Percentiles rank a stretch among this genome's conserved stretches.
Conservation (phyloP, 1,139 yeast genomes). For the Debaryomyces nepalensis region DNA sequence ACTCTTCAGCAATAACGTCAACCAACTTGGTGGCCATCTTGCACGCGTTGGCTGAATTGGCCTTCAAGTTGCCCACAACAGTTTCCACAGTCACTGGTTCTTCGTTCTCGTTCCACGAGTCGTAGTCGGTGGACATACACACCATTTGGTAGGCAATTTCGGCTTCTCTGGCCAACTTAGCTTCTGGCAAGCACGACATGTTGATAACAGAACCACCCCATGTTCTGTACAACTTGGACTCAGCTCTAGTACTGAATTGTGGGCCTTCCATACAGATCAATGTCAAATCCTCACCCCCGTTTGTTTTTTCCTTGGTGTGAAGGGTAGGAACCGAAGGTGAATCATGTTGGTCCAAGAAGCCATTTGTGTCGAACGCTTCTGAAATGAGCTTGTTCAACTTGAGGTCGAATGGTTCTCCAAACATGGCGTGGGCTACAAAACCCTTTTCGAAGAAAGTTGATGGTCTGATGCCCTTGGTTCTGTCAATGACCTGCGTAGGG, state of each 20-base stretch:
- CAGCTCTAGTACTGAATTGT: constrained; percentile 97
- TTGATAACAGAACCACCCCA: constrained; percentile 96
- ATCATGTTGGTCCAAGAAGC: constrained; percentile 58
- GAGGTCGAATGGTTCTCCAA: constrained; percentile 94
- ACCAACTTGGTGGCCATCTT: constrained; percentile 72
- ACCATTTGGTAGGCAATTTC: constrained; percentile 97
- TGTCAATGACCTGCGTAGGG: constrained; percentile 93
- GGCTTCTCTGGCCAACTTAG: constrained; percentile 95
- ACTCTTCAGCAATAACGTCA: constrained; percentile 63
- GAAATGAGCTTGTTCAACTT: constrained; percentile 68
- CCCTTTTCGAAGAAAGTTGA: constrained; percentile 91
- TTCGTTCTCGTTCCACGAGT: constrained; percentile 94
- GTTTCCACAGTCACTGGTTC: constrained; percentile 98
- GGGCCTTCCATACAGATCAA: constrained; percentile 99
- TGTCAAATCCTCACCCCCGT: constrained; percentile 68
- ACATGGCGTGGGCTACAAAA: constrained; percentile 94
- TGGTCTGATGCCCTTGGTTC: constrained; percentile 93
- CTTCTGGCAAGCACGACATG: constrained; percentile 96
- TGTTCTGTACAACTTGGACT: constrained; percentile 80
- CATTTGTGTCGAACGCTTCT: constrained; percentile 55
- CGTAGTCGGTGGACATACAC: constrained; percentile 98
- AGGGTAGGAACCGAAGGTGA: constrained; percentile 45
- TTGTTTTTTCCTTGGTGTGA: constrained; percentile 58
- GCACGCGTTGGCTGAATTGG: constrained; percentile 88
- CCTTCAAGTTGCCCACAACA: constrained; percentile 86